Evolutionary conservation across 108 stramenopile species (phyloP), one percentile per base, ranked within the genome.

Genomic region (Nitzschia inconspicua): DNA sequence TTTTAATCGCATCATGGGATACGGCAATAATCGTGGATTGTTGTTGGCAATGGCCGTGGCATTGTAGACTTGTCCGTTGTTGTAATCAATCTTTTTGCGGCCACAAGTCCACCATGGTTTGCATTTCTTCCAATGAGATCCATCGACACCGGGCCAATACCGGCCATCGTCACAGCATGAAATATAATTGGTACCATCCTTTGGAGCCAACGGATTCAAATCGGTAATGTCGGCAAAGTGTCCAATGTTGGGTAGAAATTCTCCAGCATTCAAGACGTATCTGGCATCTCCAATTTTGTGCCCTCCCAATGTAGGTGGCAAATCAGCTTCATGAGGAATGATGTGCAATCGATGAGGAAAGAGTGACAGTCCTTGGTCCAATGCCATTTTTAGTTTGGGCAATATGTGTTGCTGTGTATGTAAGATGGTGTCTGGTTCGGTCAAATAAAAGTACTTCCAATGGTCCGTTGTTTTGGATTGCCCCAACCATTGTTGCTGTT

Each of bases 321-420:
- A 10, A 55, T 65, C 51, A 0, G 14, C 25, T 55, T 65, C 39
- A 47, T 55, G 64, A 8, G 64, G 64, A 16, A 65, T 7, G 35
- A 35, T 53, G 1, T 65, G 64, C 14, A 65, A 19, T n/a, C 64
- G 53, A 47, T 65, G 64, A 19, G 64, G 64, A n/a, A 57, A 37
- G 11, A 55, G n/a, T 14, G 24, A 16, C 26, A 37, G 14, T n/a
- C 64, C 64, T 14, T 44, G 5, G 24, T 65, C 64, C 11, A 56
- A 28, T 31, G 22, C 53, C 8, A 36, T 19, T 53, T 53, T n/a
- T 10, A 60, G 16, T 13, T 26, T 8, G 26, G 14, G n/a, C 30
- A 43, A 35, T n/a, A 35, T 29, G 42, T 0, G 7, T 6, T 20
- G 44, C 10, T 46, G 20, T 8, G 44, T 46, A 27, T 46, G 11